Percentiles rank a stretch among this genome's conserved stretches.
Evolutionary conservation across 305 asterid genomes (phyloP).

Genomic region (Fraxinus angustifolia): DNA sequence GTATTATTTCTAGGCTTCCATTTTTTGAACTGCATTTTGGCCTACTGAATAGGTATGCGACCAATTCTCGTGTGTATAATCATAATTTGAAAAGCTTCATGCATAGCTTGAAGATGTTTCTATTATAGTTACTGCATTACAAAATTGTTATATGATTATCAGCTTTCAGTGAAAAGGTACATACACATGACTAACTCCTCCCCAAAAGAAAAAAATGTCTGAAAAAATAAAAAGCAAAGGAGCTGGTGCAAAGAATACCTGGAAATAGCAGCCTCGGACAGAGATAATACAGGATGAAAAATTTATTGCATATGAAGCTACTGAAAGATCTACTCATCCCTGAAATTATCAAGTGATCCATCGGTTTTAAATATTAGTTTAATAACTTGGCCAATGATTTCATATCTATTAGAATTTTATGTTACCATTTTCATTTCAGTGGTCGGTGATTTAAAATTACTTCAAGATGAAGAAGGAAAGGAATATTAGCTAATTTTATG

Average conservation of each 20-base stretch:
- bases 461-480: not conserved
- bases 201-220: not conserved
- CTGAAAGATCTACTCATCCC: constrained; percentile 1
- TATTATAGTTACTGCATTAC: constrained; percentile 1
- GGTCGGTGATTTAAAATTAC: not conserved
- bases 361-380: not conserved
- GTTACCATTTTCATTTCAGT: not conserved
- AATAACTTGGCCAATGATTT: not conserved
- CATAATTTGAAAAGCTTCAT: not conserved
- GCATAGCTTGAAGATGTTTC: not conserved
- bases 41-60: constrained; percentile 71
- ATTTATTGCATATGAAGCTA: constrained; percentile 3
- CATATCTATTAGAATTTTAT: not conserved
- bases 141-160: not conserved
- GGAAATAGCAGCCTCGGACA: not conserved
- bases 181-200: not conserved
- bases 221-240: not conserved
- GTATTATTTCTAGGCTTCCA: constrained; percentile 94
- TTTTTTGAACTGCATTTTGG: constrained; percentile 95
- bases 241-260: not conserved
- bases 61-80: constrained; percentile 1
- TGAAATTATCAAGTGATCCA: not conserved
- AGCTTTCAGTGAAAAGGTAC: constrained; percentile 7
- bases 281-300: not conserved
- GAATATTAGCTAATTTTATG: not conserved